Conservation (phyloP, 2,329 filamentous ascomycete genomes). For the Scolecobasidium constrictum region DNA sequence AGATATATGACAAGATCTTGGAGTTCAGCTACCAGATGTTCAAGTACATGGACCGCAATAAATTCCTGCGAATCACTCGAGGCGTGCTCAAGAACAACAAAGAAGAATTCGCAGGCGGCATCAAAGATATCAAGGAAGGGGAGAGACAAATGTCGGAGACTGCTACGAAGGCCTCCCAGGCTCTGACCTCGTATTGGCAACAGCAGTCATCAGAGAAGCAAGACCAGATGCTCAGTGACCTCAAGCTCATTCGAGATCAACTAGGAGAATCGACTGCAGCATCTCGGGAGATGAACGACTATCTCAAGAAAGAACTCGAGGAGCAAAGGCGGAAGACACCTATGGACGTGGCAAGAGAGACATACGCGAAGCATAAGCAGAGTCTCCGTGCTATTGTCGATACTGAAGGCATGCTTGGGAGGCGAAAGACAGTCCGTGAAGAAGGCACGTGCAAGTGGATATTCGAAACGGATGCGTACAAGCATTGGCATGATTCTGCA, state of each 20-base stretch:
- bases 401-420: not conserved
- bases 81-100: not conserved
- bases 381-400: not conserved
- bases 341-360: not conserved
- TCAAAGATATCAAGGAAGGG: slow-evolving; percentile 1
- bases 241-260: not conserved
- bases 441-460: not conserved
- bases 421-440: not conserved
- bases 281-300: not conserved
- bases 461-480: not conserved
- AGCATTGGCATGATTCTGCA: not conserved
- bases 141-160: not conserved
- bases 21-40: slow-evolving; percentile 1
- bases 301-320: not conserved
- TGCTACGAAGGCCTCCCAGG: not conserved
- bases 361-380: not conserved
- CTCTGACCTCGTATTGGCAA: not conserved
- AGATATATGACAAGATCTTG: slow-evolving; percentile 5
- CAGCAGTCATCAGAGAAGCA: not conserved
- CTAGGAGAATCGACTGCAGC: not conserved
- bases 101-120: not conserved
- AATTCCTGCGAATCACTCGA: not conserved
- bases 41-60: slow-evolving; percentile 1
- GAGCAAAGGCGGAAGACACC: not conserved
- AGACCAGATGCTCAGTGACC: not conserved